Base-by-base conservation (phyloP, 345 rosid genomes). In the Citrus sp. region DNA sequence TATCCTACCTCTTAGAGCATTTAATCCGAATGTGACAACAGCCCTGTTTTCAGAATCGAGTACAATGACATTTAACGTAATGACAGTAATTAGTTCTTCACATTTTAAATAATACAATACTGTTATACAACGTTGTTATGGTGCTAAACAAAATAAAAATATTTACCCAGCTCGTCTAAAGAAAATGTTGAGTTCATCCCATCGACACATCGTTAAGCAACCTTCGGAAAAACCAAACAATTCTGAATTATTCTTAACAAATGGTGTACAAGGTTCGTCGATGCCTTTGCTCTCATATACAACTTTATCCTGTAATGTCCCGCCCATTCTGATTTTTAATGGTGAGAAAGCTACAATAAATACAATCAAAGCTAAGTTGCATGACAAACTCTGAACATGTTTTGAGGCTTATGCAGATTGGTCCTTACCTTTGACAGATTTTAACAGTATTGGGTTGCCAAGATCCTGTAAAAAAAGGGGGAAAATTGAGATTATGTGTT, bases 321-420 rank as follows among this genome's bases (percentile, higher is more conserved):
- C 98, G 37, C 97, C 98, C 82, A 92, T n/a, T 85, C 94, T 90
- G 59, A 93, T 88, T 82, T 87, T 88, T 78, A 92, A 80, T 16
- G 93, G 94, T 34, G 91, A 86, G 80, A 93, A 89, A 38, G 93
- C 98, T 95, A 91, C 81, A 78, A 67, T 34, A 72, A 4, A 51
- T 34, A 32, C 30, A 72, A 60, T 54, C 28, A 64, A 61, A 37
- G 49, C 16, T 5, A 22, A 51, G 34, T 80, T 64, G 56, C 10
- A 4, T 37, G 42, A 2, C 9, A 54, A 46, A 56, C 27, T 32
- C 19, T 7, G 16, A 68, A 25, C 51, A 35, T 18, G 67, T 25
- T 25, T 10, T 46, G 18, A 24, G 35, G 66, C 7, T 18, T 14
- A 70, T 25, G 55, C 49, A 16, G 63, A 67, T 38, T 46, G 62